Conservation (phyloP, 805 yeast genomes). For the Candida pseudofarinosa region DNA sequence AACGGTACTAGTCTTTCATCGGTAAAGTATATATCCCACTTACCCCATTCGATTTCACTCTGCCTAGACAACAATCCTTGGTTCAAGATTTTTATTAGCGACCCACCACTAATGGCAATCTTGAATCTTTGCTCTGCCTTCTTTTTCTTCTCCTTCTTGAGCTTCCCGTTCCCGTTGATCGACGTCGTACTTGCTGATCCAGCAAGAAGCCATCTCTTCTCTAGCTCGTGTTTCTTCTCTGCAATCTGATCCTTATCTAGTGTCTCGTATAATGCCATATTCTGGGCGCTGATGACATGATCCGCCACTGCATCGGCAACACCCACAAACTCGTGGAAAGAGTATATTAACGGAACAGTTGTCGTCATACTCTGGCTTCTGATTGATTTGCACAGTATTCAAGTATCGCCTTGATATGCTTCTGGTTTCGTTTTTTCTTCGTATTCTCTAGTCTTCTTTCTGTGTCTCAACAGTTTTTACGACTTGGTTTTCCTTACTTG, state of each 20-base stretch:
- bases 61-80: constrained; percentile 76
- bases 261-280: constrained; percentile 53
- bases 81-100: constrained; percentile 77
- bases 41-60: constrained; percentile 79
- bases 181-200: constrained; percentile 8
- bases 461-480: not conserved
- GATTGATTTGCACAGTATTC: no score
- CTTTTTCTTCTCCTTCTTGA: constrained; percentile 35
- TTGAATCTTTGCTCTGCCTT: constrained; percentile 71
- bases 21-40: constrained; percentile 95
- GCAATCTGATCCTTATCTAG: constrained; percentile 32
- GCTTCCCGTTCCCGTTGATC: constrained; percentile 13
- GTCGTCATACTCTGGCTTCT: no score
- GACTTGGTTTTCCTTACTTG: not conserved
- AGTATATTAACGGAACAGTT: constrained; percentile 88
- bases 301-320: constrained; percentile 98
- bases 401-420: no score
- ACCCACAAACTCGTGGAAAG: constrained; percentile 83
- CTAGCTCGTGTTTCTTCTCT: constrained; percentile 24
- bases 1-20: constrained; percentile 94
- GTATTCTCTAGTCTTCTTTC: not conserved
- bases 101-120: constrained; percentile 92
- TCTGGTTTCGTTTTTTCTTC: no score
- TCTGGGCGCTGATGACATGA: constrained; percentile 86
- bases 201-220: constrained; percentile 8